Evolutionary conservation across 306 rosid genomes (phyloP), one percentile per base, ranked within the genome.

Genomic region (Dalbergia cultrata): DNA sequence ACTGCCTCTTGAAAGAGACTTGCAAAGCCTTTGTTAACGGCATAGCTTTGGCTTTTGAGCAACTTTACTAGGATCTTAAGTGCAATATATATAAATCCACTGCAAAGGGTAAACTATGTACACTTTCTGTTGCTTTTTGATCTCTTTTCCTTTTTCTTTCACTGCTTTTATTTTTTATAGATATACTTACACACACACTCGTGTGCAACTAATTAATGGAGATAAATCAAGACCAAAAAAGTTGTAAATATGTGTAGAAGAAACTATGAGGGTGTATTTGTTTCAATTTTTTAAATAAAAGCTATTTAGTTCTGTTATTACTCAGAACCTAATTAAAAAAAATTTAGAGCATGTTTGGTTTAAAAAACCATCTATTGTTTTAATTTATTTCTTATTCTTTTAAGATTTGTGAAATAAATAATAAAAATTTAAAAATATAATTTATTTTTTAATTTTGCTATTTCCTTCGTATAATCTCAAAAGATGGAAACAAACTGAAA

Each of bases 11-110:
- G 73, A 82, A 68, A 82, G 73, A 34, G 85, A 82, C 73, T 52
- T 14, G 52, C 65, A 52, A 61, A 70, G 34, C 77, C 78, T 54
- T 61, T 69, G 67, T 68, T 67, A 74, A 81, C 71, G 85, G 81
- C 85, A 67, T 58, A 13, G 49, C 63, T 67, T 74, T 39, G 61
- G 6, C 43, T 74, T 74, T 69, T 6, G 34, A 8, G 44, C 44
- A 67, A 74, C 74, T 31, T 73, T 50, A 34, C 37, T 67, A 67
- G 14, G 34, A 41, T 18, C 64, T 39, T 39, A 57, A 43, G 26
- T 22, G 52, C 68, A 60, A 9, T 16, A 11, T 13, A 1, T 22
- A 22, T 22, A 22, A 8, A 49, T 49, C 45, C 9, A 50, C 56
- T 13, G 7, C 56, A 50, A 50, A 50, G 56, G 13, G 56, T 33